Percentiles rank a stretch among this genome's conserved stretches.
These are phyloP conservation scores for Komagataella ulmi DNA, from an alignment of 805 yeast genomes.

Conservation along the genomic window DNA sequence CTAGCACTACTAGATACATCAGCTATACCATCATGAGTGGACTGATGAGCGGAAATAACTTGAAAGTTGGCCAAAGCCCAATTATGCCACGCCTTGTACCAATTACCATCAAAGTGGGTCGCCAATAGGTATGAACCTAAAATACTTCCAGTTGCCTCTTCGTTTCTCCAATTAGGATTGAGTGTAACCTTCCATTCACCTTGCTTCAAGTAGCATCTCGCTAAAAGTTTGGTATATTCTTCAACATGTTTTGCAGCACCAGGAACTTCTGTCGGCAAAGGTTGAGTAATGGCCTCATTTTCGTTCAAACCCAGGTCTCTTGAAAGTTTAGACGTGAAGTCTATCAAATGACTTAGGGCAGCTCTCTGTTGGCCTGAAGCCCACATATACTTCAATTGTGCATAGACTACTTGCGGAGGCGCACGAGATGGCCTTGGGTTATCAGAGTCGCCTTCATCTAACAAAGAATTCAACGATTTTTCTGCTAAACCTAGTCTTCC, in stretches of 20 bases:
- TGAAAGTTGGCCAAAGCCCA: constrained; percentile 99
- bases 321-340: constrained; percentile 84
- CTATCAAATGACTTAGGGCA: constrained; percentile 75
- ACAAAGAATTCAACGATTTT: constrained; percentile 67
- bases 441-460: constrained; percentile 60
- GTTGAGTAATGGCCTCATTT: constrained; percentile 77
- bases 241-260: constrained; percentile 66
- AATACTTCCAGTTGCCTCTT: constrained; percentile 52
- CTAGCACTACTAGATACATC: not conserved
- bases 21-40: constrained; percentile 1
- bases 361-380: constrained; percentile 82
- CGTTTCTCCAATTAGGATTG: constrained; percentile 68
- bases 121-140: constrained; percentile 87
- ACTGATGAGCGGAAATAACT: constrained; percentile 52
- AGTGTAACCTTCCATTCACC: constrained; percentile 96
- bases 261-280: constrained; percentile 61
- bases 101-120: constrained; percentile 80
- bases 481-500: constrained; percentile 89
- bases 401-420: constrained; percentile 94
- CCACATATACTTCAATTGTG: constrained; percentile 95
- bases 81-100: constrained; percentile 99
- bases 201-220: constrained; percentile 91
- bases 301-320: constrained; percentile 80
- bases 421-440: constrained; percentile 51
- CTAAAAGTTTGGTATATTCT: constrained; percentile 72